A percentile compares a stretch with the other conserved stretches of the same genome.
These are phyloP conservation scores for Trichocladium antarcticum DNA, from an alignment of 495 filamentous ascomycete genomes.

Conservation along the genomic window DNA sequence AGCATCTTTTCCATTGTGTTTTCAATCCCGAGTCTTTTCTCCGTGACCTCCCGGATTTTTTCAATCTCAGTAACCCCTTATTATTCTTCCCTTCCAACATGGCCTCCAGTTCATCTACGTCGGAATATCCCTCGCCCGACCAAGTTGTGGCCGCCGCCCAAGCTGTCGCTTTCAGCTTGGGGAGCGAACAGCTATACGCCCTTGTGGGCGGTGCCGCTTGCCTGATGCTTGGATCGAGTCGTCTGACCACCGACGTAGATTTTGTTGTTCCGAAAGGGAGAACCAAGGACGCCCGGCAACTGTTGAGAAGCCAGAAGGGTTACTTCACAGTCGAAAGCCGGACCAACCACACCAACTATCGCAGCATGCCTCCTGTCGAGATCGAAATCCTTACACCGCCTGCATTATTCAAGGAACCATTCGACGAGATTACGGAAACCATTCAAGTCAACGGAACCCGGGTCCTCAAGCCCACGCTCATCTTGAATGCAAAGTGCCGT, in stretches of 20 bases:
- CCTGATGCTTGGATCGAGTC: neutral
- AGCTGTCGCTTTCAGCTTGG: neutral
- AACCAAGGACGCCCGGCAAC: neutral
- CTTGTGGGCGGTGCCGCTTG: neutral
- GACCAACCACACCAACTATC: neutral
- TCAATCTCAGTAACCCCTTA: too few species aligned
- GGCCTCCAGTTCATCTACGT: too few species aligned
- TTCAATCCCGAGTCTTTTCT: too few species aligned
- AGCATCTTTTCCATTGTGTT: too few species aligned
- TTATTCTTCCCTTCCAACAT: too few species aligned
- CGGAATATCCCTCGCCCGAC: neutral
- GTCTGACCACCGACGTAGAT: neutral
- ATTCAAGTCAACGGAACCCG: neutral
- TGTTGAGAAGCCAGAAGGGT: neutral
- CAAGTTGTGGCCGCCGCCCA: neutral
- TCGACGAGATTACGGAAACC: neutral
- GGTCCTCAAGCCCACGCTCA: neutral
- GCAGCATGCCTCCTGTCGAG: neutral
- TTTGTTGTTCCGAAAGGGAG: neutral
- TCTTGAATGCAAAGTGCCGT: neutral
- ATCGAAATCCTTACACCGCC: slow-evolving; percentile 3
- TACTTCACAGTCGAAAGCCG: neutral
- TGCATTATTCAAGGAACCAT: slow-evolving; percentile 1
- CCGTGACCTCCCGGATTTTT: too few species aligned
- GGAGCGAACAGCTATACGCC: neutral